A percentile compares a stretch with the other conserved stretches of the same genome.
These are phyloP conservation scores for Fusarium oligoseptatum DNA, from an alignment of 2,329 filamentous ascomycete species.

Conservation along the genomic window DNA sequence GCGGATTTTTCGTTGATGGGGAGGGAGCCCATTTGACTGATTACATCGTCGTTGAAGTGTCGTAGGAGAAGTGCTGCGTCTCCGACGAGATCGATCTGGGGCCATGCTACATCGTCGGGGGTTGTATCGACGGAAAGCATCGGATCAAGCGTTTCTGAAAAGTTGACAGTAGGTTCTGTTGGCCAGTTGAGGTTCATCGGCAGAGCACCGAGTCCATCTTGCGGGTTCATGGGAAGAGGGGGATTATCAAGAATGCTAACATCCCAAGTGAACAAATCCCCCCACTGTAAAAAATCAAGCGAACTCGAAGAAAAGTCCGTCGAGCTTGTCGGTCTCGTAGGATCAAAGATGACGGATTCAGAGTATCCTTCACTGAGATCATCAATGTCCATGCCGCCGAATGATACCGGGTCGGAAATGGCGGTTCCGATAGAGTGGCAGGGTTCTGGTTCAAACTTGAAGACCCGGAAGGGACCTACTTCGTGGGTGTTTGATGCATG, in stretches of 20 bases:
- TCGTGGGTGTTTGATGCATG: neutral
- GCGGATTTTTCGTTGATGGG: slow-evolving; percentile 42
- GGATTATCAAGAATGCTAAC: slow-evolving; percentile 37
- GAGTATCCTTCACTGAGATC: slow-evolving; percentile 14
- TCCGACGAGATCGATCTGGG: slow-evolving; percentile 32
- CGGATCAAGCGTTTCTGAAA: slow-evolving; percentile 14
- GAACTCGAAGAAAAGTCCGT: slow-evolving; percentile 19
- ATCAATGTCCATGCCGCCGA: slow-evolving; percentile 26
- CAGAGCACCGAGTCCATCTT: slow-evolving; percentile 13
- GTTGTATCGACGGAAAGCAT: slow-evolving; percentile 8
- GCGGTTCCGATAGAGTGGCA: slow-evolving; percentile 2
- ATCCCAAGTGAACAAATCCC: slow-evolving; percentile 41
- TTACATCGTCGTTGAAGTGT: slow-evolving; percentile 43
- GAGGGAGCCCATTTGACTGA: slow-evolving; percentile 40
- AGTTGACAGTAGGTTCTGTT: slow-evolving; percentile 2
- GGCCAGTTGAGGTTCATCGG: slow-evolving; percentile 30
- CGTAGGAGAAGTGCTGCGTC: slow-evolving; percentile 31
- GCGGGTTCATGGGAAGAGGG: slow-evolving; percentile 7
- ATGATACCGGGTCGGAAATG: slow-evolving; percentile 24
- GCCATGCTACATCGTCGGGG: slow-evolving; percentile 24
- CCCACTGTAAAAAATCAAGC: slow-evolving; percentile 37
- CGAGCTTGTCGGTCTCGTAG: accelerated
- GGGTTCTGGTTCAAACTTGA: slow-evolving; percentile 28
- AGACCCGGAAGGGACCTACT: slow-evolving; percentile 36
- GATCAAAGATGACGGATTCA: neutral